Evolutionary conservation across 1,284 basidiomycete species (phyloP).

Genomic region (Peniophora sp.): DNA sequence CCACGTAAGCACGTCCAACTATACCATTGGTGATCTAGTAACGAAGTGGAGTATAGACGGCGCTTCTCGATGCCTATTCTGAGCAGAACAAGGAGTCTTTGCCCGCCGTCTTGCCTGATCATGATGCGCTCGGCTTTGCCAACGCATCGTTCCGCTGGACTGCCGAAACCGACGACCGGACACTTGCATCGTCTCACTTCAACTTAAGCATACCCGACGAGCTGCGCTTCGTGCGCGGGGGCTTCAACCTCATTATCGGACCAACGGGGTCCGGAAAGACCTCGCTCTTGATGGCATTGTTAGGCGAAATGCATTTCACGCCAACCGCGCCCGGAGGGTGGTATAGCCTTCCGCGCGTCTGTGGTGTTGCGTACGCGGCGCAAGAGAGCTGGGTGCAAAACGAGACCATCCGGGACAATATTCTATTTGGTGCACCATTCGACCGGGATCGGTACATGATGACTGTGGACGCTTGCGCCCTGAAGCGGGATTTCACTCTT

Average conservation of each 20-base stretch:
- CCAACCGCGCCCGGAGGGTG: constrained; percentile 42
- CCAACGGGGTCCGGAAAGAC: constrained; percentile 51
- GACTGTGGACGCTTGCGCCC: constrained; percentile 56
- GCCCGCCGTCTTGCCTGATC: constrained; percentile 10
- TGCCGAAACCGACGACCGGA: constrained; percentile 12
- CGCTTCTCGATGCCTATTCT: constrained; percentile 34
- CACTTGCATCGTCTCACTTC: constrained; percentile 32
- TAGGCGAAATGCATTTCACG: constrained; percentile 61
- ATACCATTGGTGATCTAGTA: not conserved
- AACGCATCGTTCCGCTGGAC: constrained; percentile 35
- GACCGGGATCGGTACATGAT: constrained; percentile 32
- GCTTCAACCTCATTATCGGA: constrained; percentile 59
- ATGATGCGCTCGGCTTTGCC: constrained; percentile 30
- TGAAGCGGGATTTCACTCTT: constrained; percentile 54
- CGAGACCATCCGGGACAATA: constrained; percentile 39
- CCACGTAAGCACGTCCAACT: constrained; percentile 19
- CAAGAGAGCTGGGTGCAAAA: constrained; percentile 75
- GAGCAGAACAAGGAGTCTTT: constrained; percentile 17
- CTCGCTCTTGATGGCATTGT: constrained; percentile 44
- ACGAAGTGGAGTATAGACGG: constrained; percentile 26
- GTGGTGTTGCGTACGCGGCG: constrained; percentile 66
- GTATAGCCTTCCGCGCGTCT: constrained; percentile 55
- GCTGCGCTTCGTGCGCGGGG: constrained; percentile 48
- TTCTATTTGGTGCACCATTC: constrained; percentile 33
- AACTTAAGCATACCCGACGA: constrained; percentile 41